Evolutionary conservation across 2,329 filamentous ascomycete species (phyloP), one percentile per base, ranked within the genome.

Genomic region (Alternaria angustiovoidea): DNA sequence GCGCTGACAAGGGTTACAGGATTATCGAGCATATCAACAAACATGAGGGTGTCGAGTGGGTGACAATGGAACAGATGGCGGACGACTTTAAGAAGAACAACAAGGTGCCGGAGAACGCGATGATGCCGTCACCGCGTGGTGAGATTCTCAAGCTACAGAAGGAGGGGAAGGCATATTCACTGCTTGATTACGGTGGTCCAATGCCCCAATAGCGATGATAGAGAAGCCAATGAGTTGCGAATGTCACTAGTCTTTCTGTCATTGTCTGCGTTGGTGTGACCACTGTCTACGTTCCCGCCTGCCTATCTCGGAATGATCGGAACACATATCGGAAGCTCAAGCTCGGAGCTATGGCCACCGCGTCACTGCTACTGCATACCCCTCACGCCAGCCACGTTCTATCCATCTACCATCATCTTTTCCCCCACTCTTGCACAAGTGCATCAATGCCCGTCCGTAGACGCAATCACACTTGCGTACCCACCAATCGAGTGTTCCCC

Each of bases 21-120:
- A 83, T 90, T 34, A 91, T 92, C 62, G 88, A 92, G 66, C 82
- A 91, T 56, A 90, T 92, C 70, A 91, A 88, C 70, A 83, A 82
- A 57, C 82, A 86, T 54, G 84, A 87, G 61, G 85, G 87, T 2
- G 86, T 90, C 0, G 87, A 89, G 66, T 90, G 87, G 82, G 85
- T 89, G 0, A 90, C 87, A 0, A 90, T 92, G 82, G 88, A 87
- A 69, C 83, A 91, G 72, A 91, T 93, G 79, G 87, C 83, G 30
- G 89, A 92, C 71, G 87, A 91, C 38, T 93, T 92, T 76, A 92
- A 91, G 81, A 83, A 81, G 59, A 89, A 85, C 75, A 90, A 88
- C 60, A 76, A 76, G 4, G 83, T 86, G 0, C 83, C 86, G 0
- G 75, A 81, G 53, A 88, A 87, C 0, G 88, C 88, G 1, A 71